These are phyloP conservation scores for Discostella stelligeroides DNA, from an alignment of 108 stramenopile species.

Conservation along the genomic window DNA sequence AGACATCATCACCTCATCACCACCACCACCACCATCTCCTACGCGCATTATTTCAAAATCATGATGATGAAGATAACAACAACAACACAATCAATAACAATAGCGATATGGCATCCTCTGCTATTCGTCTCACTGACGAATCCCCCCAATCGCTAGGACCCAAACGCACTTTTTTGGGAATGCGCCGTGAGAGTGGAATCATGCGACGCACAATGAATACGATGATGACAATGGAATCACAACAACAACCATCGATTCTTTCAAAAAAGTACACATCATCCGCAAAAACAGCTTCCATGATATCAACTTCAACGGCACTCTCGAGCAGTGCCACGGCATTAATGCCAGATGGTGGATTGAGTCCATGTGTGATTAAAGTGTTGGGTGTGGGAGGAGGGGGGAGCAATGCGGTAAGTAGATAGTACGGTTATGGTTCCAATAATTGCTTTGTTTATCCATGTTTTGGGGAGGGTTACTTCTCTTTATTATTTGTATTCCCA, in stretches of 20 bases:
- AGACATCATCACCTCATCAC: too few relatives aligned
- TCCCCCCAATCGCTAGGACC: slow-evolving; percentile 11
- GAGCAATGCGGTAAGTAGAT: slow-evolving; percentile 59
- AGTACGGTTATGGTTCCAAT: neutral
- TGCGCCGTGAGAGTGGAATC: slow-evolving; percentile 43
- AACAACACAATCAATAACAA: too few relatives aligned
- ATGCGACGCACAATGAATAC: slow-evolving; percentile 40
- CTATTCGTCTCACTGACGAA: slow-evolving; percentile 4
- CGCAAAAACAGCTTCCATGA: too few relatives aligned
- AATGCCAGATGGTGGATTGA: slow-evolving; percentile 75
- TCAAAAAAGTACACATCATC: too few relatives aligned
- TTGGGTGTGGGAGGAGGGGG: slow-evolving; percentile 88
- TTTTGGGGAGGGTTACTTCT: neutral
- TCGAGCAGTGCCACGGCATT: slow-evolving; percentile 35
- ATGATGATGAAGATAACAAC: too few relatives aligned
- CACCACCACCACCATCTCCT: too few relatives aligned
- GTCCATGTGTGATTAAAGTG: slow-evolving; percentile 76
- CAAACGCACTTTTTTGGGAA: slow-evolving; percentile 41
- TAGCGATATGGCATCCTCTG: neutral
- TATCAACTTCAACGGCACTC: slow-evolving; percentile 1
- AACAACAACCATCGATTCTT: too few relatives aligned
- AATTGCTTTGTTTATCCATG: neutral
- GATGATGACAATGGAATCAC: too few relatives aligned
- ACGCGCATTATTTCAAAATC: too few relatives aligned
- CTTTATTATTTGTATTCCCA: neutral